Base-by-base conservation (phyloP, 331 rosid genomes). In the Rhamnella rubrinervis region DNA sequence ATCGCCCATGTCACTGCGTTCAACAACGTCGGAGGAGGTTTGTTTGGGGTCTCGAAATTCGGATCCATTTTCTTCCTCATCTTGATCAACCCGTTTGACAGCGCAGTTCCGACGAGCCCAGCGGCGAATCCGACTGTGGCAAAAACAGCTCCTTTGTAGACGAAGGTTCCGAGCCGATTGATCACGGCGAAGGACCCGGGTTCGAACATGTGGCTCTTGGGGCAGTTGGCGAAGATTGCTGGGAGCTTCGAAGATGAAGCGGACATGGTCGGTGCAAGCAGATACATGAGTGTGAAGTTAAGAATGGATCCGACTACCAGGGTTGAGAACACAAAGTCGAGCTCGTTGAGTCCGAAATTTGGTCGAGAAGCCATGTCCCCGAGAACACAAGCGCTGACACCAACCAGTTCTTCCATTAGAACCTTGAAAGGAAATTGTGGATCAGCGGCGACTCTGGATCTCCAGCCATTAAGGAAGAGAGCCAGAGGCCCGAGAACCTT, bases 291-390 rank as follows among this genome's bases (percentile, higher is more conserved):
- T 3, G 92, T 87, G 85, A 95, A 95, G 71, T 95, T 95, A 28
- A 95, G 75, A 26, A 95, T 95, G 20, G 89, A 91, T 13, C 98
- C 98, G 37, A 95, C 97, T 3, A 95, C 97, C 18, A 95, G 90
- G 6, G 98, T 95, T 8, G 97, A 95, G 86, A 95, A 95, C 21
- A 95, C 98, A 68, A 95, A 91, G 57, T 95, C 98, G 5, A 95
- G 96, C 77, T 95, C 98, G 70, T 95, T 91, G 70, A 95, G 89
- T 19, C 98, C 98, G 51, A 95, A 95, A 66, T 95, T 95, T 21
- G 98, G 98, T 17, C 97, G 88, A 4, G 98, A 83, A 35, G 98
- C 93, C 98, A 95, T 95, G 76, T 95, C 97, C 9, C 98, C 98
- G 15, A 89, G 78, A 51, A 95, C 92, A 67, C 96, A 91, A 39